Evolutionary conservation across 208 protist genomes (phyloP).

Genomic region (Trypanosoma cruzi): DNA sequence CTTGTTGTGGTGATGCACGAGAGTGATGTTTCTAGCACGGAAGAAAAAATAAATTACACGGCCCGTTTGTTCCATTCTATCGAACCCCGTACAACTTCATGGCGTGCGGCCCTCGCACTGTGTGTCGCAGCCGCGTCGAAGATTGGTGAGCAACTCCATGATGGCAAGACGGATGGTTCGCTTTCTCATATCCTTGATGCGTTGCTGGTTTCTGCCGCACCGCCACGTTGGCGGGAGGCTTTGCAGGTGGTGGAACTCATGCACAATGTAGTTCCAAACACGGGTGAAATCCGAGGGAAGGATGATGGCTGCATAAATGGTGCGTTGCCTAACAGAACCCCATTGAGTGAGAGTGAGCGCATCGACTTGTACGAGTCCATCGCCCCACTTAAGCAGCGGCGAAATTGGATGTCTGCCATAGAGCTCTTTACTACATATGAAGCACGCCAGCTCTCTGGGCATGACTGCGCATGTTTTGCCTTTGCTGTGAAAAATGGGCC

Average conservation of each 20-base stretch:
- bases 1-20: conserved; percentile 23
- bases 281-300: not conserved
- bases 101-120: conserved; percentile 21
- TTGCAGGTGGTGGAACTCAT: conserved; percentile 29
- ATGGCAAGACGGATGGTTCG: conserved; percentile 10
- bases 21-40: not conserved
- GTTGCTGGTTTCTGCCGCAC: conserved; percentile 23
- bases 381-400: conserved; percentile 25
- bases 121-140: conserved; percentile 13
- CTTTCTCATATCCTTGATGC: conserved; percentile 31
- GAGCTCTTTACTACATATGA: conserved; percentile 47
- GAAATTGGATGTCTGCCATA: conserved; percentile 33
- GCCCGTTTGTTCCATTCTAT: conserved; percentile 8
- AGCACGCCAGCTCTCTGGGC: conserved; percentile 29
- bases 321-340: conserved; percentile 10
- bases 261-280: conserved; percentile 8
- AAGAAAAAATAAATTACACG: conserved; percentile 15
- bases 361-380: conserved; percentile 38
- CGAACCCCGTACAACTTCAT: conserved; percentile 17
- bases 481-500: conserved; percentile 42
- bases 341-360: conserved; percentile 37
- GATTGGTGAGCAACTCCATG: conserved; percentile 23
- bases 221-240: conserved; percentile 40
- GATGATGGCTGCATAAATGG: too few species aligned
- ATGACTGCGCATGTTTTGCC: conserved; percentile 54